phyloP scores from a whole-genome alignment of 805 yeast species.

The Lachancea cidri region DNA sequence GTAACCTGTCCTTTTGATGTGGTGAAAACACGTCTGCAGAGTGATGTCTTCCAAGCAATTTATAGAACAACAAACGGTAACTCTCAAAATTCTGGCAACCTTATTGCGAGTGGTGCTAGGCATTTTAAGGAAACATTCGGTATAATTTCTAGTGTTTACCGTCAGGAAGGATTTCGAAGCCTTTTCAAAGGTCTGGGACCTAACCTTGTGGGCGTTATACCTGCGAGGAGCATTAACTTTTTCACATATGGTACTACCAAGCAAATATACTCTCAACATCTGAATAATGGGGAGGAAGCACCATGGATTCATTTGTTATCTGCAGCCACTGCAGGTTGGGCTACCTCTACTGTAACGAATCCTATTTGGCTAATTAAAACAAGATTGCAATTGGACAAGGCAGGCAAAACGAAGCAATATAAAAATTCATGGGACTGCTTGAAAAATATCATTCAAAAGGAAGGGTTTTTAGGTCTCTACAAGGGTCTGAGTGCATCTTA shows the following conservation, averaged over 20 bases:
- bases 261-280: slow-evolving; percentile 57
- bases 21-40: slow-evolving; percentile 90
- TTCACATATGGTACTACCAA: slow-evolving; percentile 96
- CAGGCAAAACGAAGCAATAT: slow-evolving; percentile 54
- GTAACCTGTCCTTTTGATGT: slow-evolving; percentile 94
- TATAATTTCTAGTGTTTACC: slow-evolving; percentile 64
- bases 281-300: slow-evolving; percentile 71
- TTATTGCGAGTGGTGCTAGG: slow-evolving; percentile 43
- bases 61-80: slow-evolving; percentile 35
- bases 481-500: slow-evolving; percentile 93
- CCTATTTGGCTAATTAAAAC: slow-evolving; percentile 98
- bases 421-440: slow-evolving; percentile 84
- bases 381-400: slow-evolving; percentile 83
- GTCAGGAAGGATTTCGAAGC: slow-evolving; percentile 76
- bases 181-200: slow-evolving; percentile 95
- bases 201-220: slow-evolving; percentile 93
- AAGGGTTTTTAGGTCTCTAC: slow-evolving; percentile 78
- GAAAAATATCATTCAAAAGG: slow-evolving; percentile 58
- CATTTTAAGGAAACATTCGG: slow-evolving; percentile 81
- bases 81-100: slow-evolving; percentile 22
- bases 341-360: slow-evolving; percentile 92
- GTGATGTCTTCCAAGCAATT: slow-evolving; percentile 66
- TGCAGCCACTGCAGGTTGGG: slow-evolving; percentile 89
- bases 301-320: slow-evolving; percentile 82
- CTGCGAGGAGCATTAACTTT: slow-evolving; percentile 94